These are phyloP conservation scores for Entrophospora sp. DNA, from an alignment of 192 early-diverging fungal species.

Conservation along the genomic window DNA sequence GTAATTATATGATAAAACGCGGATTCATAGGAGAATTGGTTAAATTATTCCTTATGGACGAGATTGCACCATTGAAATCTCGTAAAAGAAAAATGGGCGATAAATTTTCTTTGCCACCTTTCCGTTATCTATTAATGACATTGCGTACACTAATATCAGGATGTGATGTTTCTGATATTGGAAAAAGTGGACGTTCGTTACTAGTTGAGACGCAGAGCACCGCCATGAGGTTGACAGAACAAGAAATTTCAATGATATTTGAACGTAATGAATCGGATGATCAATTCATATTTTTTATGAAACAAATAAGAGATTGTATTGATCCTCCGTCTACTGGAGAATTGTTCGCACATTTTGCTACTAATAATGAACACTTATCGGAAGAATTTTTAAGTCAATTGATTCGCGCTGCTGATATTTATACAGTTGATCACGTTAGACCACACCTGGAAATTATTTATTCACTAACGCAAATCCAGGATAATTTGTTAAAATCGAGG, in stretches of 20 bases:
- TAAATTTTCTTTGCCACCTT: slow-evolving; percentile 37
- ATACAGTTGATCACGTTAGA: neutral
- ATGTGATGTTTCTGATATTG: slow-evolving; percentile 23
- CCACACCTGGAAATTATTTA: slow-evolving; percentile 15
- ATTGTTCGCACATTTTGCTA: slow-evolving; percentile 9
- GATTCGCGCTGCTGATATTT: slow-evolving; percentile 5
- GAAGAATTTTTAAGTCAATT: slow-evolving; percentile 16
- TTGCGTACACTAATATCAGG: slow-evolving; percentile 23
- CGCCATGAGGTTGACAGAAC: neutral
- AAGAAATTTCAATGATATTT: neutral
- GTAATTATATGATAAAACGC: slow-evolving; percentile 24
- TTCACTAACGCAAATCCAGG: slow-evolving; percentile 3
- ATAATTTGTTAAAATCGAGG: neutral
- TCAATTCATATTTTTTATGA: slow-evolving; percentile 10
- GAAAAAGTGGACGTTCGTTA: slow-evolving; percentile 3
- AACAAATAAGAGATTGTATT: slow-evolving; percentile 6
- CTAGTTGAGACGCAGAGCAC: neutral
- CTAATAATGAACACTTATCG: neutral
- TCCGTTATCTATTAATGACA: slow-evolving; percentile 28
- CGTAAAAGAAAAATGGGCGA: slow-evolving; percentile 40
- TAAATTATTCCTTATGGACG: slow-evolving; percentile 32
- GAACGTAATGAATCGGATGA: slow-evolving; percentile 6
- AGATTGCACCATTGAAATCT: slow-evolving; percentile 20
- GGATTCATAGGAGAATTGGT: slow-evolving; percentile 28
- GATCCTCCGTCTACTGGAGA: neutral